These are phyloP conservation scores for Tolypocladium sp. DNA, from an alignment of 2,329 filamentous ascomycete species.

Conservation along the genomic window DNA sequence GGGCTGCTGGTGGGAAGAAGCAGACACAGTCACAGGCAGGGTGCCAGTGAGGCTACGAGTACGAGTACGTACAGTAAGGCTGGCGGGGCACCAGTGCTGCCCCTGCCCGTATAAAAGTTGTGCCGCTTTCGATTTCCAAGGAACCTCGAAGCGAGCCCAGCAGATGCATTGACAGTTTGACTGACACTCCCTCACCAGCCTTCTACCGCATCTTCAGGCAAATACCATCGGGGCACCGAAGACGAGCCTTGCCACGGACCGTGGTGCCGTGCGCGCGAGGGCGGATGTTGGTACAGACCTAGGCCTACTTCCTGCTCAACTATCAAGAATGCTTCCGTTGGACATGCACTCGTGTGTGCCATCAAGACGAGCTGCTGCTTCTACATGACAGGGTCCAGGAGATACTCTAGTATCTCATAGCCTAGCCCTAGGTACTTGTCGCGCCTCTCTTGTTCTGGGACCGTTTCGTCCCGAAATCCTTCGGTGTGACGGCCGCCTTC, in stretches of 20 bases:
- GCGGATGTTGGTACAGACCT: not conserved
- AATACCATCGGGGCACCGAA: not conserved
- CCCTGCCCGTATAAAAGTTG: not conserved
- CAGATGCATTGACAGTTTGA: not conserved
- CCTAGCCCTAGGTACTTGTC: slow-evolving; percentile 35
- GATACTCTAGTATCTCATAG: slow-evolving; percentile 46
- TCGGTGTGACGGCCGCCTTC: slow-evolving; percentile 34
- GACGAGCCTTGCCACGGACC: not conserved
- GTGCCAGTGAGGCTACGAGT: not conserved
- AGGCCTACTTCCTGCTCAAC: not conserved
- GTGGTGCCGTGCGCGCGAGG: not conserved
- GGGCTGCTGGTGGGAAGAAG: not conserved
- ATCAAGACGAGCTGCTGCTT: not conserved
- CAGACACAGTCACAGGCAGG: not conserved
- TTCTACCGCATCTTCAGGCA: not conserved
- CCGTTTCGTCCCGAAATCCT: slow-evolving; percentile 14
- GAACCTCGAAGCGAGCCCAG: not conserved
- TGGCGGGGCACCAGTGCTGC: not conserved
- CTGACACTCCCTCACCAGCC: no score
- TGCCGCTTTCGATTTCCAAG: not conserved
- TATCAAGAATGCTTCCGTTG: not conserved
- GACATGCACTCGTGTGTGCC: not conserved
- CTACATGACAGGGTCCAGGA: slow-evolving; percentile 40
- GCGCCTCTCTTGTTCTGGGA: slow-evolving; percentile 11
- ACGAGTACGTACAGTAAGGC: no score